Evolutionary conservation across 2,329 filamentous ascomycete genomes (phyloP).

Genomic region (Monosporascus sp.): DNA sequence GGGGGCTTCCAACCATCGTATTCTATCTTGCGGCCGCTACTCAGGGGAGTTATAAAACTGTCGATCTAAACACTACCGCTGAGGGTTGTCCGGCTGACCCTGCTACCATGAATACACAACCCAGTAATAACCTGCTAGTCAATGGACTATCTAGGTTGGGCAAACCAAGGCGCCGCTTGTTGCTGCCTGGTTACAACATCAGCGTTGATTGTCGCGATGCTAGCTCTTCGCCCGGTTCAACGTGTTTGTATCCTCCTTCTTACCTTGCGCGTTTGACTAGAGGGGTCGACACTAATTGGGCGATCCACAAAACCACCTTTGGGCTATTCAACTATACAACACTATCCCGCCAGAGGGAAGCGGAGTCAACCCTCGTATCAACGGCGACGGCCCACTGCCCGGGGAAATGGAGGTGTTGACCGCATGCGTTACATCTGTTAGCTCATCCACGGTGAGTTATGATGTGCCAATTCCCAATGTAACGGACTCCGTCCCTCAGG

Average conservation of each 20-base stretch:
- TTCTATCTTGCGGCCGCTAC: conserved; percentile 39
- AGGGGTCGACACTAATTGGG: conserved; percentile 41
- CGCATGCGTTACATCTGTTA: conserved; percentile 31
- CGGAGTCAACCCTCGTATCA: conserved; percentile 44
- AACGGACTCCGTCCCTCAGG: background rate
- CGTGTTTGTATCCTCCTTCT: background rate
- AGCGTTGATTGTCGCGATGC: conserved; percentile 46
- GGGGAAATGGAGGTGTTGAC: conserved; percentile 39
- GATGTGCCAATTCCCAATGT: conserved; percentile 33
- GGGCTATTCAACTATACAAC: conserved; percentile 39
- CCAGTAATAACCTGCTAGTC: conserved; percentile 39
- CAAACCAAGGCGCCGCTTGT: conserved; percentile 18
- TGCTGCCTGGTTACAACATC: conserved; percentile 48
- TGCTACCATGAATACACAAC: conserved; percentile 36
- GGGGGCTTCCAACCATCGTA: conserved; percentile 45
- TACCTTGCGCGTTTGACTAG: conserved; percentile 43
- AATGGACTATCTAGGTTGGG: conserved; percentile 36
- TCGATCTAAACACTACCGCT: conserved; percentile 39
- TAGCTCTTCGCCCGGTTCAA: conserved; percentile 33
- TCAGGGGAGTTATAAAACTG: conserved; percentile 22
- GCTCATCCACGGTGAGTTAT: conserved; percentile 47
- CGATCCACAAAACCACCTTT: conserved; percentile 37
- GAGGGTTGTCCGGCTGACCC: conserved; percentile 15
- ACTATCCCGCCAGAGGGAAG: conserved; percentile 29
- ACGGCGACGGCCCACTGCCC: conserved; percentile 45